A percentile compares a stretch with the other conserved stretches of the same genome.
Evolutionary conservation across 2,329 filamentous ascomycete genomes (phyloP).

Genomic region (Pseudogymnoascus sp.): DNA sequence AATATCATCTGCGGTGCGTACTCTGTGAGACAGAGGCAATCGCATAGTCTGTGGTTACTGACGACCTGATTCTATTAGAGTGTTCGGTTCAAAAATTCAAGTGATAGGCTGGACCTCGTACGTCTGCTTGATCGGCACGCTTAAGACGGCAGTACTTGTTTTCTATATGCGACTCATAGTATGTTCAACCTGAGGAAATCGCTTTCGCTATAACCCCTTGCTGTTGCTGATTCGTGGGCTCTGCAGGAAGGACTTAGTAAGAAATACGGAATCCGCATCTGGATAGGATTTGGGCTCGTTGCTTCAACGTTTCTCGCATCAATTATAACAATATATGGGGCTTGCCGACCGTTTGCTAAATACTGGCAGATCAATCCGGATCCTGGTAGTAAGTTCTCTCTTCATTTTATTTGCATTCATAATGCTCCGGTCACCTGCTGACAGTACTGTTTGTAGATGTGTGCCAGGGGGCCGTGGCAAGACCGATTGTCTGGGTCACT

Average conservation of each 20-base stretch:
- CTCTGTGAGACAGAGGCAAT: background rate
- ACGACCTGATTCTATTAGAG: constrained; percentile 26
- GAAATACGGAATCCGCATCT: constrained; percentile 34
- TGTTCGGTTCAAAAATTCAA: constrained; percentile 45
- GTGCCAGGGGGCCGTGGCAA: constrained; percentile 36
- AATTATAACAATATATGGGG: constrained; percentile 41
- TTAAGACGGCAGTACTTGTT: constrained; percentile 47
- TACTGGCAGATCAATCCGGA: constrained; percentile 54
- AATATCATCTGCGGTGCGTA: constrained; percentile 33
- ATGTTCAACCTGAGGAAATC: background rate
- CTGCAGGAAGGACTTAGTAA: constrained; percentile 27
- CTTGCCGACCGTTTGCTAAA: constrained; percentile 42
- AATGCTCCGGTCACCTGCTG: constrained; percentile 11
- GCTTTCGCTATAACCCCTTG: too few relatives aligned
- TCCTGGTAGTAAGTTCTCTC: constrained; percentile 40
- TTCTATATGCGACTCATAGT: constrained; percentile 49
- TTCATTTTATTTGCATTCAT: background rate
- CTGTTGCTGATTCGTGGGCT: background rate
- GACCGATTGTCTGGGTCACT: constrained; percentile 43
- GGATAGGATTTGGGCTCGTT: constrained; percentile 42
- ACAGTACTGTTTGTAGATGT: constrained; percentile 38
- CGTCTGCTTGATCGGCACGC: constrained; percentile 41
- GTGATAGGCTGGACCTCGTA: constrained; percentile 48
- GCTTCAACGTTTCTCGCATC: constrained; percentile 41
- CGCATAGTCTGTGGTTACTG: background rate